Base-by-base conservation (phyloP, 306 rosid genomes). In the Boehmeria nivea region DNA sequence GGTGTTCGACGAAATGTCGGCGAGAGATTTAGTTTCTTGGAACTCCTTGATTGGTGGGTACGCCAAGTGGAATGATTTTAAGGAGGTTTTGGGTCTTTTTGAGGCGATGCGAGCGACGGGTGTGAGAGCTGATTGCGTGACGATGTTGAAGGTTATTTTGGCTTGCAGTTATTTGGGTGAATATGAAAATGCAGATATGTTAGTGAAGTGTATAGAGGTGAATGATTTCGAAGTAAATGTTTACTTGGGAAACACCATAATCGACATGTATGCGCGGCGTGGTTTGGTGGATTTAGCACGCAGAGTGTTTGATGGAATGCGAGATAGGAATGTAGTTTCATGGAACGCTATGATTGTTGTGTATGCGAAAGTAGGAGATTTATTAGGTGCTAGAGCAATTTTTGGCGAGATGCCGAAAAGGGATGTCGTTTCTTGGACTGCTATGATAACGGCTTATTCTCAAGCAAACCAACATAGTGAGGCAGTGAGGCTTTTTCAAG, bases 1-100 rank as follows among this genome's bases (percentile, higher is more conserved):
- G 70, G 60, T 79, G 74, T 86, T 90, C 59, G 95, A 84, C 59
- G 79, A 54, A 84, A 86, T 86, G 88, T 37, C 19, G 7, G 76
- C 78, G 1, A 77, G 83, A 68, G 95, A 86, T 70, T 74, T 87
- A 67, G 88, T 90, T 31, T 90, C 98, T 37, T 90, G 94, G 98
- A 90, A 86, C 58, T 86, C 95, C 17, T 52, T 86, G 75, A 74
- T 90, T 39, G 87, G 88, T 71, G 95, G 85, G 42, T 87, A 67
- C 58, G 46, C 84, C 54, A 82, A 77, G 58, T 64, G 70, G 34
- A 71, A 46, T 67, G 68, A 63, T 54, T 86, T 51, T 82, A 56
- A 65, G 57, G 86, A 90, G 58, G 94, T 78, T 58, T 72, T 84
- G 80, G 61, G 24, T 47, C 68, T 80, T 50, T 86, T 87, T 42